Base-by-base conservation (phyloP, 148 eudicot genomes). In the Tetragonia tetragonoides region DNA sequence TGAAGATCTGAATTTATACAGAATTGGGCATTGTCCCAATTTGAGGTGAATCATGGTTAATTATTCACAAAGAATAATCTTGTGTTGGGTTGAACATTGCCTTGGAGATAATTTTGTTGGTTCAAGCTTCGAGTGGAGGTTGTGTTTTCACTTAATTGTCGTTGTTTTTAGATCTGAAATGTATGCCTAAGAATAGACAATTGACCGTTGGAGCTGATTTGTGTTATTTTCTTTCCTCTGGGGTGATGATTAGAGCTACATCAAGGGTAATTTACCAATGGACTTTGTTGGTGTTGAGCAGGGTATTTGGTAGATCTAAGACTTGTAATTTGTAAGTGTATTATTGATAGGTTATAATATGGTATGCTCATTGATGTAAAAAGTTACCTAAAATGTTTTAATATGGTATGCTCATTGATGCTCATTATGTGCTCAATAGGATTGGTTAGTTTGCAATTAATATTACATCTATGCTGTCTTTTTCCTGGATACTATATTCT, bases 141-240 rank as follows among this genome's bases (percentile, higher is more conserved):
- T 54, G 59, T 54, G 0, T 14, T 54, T 10, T 15, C 37, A 69
- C 21, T 69, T 68, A n/a, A 11, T 68, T 20, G 49, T 38, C 24
- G 46, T 69, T 69, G 7, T 18, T 10, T 69, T 69, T 24, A 49
- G 74, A 28, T 71, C 60, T 51, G 74, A 70, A 8, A 49, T 71
- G 74, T 12, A 24, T 28, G 38, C 42, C 54, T 9, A 69, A 28
- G 9, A 46, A 69, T 23, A 3, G 57, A 14, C 0, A 69, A 46
- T 15, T 69, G 51, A 46, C 39, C 10, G 11, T 42, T 49, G 41
- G 54, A 28, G 38, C 42, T 49, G 11, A 46, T 23, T 71, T 71
- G 10, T 11, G 51, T 49, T 24, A 18, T 47, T 5, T 71, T 71
- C 38, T 74, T 38, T 57, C 51, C 20, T 21, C 38, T 5, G 47